Percentiles rank a stretch among this genome's conserved stretches.
These are phyloP conservation scores for Blumeria graminis DNA, from an alignment of 2,329 filamentous ascomycete species.

Conservation along the genomic window DNA sequence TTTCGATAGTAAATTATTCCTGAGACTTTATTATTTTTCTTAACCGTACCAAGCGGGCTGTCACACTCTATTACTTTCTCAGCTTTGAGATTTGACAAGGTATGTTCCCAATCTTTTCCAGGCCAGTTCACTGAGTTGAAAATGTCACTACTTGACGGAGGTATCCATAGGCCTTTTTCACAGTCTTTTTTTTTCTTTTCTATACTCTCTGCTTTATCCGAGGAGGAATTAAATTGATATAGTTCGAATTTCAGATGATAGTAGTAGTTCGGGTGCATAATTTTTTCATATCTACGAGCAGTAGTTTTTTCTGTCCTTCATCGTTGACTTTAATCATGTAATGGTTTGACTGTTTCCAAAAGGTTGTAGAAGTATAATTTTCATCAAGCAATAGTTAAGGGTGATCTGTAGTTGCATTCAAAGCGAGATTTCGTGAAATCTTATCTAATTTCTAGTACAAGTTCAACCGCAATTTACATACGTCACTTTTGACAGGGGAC, in stretches of 20 bases:
- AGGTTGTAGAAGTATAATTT: neutral
- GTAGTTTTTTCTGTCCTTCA: neutral
- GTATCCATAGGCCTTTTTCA: constrained; percentile 23
- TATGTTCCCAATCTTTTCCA: constrained; percentile 3
- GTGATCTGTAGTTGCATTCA: neutral
- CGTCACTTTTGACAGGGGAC: no score
- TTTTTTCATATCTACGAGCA: neutral
- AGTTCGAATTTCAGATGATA: constrained; percentile 45
- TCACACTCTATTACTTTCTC: neutral
- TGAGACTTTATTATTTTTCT: neutral
- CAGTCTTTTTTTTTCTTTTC: constrained; percentile 3
- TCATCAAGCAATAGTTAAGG: neutral
- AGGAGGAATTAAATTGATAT: constrained; percentile 19
- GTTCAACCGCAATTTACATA: no score
- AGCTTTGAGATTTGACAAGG: neutral
- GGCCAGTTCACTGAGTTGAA: constrained; percentile 11
- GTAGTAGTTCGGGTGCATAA: constrained; percentile 22
- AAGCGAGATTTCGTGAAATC: neutral
- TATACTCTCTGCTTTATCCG: neutral
- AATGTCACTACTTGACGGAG: constrained; percentile 23
- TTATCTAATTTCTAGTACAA: neutral
- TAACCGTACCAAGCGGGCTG: neutral
- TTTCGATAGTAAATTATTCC: neutral
- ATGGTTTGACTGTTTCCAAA: neutral
- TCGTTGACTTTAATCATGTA: neutral